Evolutionary conservation across 306 rosid species (phyloP), one percentile per base, ranked within the genome.

Genomic region (Castanea mollissima): DNA sequence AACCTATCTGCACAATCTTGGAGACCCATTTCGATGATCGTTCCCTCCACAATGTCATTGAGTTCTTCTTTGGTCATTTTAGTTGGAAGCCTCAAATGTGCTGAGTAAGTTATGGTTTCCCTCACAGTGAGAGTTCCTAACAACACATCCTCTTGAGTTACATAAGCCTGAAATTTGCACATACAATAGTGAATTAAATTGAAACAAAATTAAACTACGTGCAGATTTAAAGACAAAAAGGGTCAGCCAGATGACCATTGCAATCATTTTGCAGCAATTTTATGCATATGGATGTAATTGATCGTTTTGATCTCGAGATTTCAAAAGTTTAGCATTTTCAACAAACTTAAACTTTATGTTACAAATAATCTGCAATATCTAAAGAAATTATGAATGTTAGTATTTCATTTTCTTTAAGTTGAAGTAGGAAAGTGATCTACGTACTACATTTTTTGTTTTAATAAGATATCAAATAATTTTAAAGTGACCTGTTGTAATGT

Each of bases 1-100:
- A 88, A 60, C 32, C 88, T 81, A 80, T 92, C 93, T 6, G 93
- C 93, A 20, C 97, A 92, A 21, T 92, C 97, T 41, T 87, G 90
- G 27, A 92, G 97, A n/a, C 97, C 97, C 97, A 92, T 90, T 83
- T 92, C 97, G 58, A 82, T 82, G 83, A 92, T 86, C 71, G 96
- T 90, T 74, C 89, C 97, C 6, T 92, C 96, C 4, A 92, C 77
- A 29, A 92, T 80, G 76, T 72, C 73, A 9, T 11, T 19, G 6
- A 92, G 29, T 75, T 90, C 96, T 76, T 89, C 96, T 86, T 81
- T 80, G 31, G 75, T 38, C 90, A 83, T 85, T 21, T 71, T 29
- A 2, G 85, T 79, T 15, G 97, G 93, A 81, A 92, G 93, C 72
- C 97, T 86, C 51, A 92, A 83, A 71, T 86, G 49, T 0, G 96